Evolutionary conservation across 2,329 filamentous ascomycete genomes (phyloP), one percentile per base, ranked within the genome.

Genomic region (Chaetomium olivaceum): DNA sequence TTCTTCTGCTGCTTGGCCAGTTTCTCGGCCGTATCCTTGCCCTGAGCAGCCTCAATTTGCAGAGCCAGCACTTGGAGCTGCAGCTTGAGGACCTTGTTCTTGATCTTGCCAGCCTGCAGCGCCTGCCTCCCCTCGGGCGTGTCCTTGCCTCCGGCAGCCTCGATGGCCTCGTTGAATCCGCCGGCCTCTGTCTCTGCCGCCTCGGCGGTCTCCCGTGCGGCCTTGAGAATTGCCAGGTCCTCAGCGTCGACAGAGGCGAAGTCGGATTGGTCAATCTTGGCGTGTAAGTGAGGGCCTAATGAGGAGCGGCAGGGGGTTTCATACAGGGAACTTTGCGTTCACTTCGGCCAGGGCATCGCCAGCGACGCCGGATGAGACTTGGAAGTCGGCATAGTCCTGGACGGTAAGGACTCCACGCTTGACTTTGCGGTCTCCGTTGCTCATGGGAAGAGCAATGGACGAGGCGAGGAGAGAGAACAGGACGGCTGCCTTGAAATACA

Each of bases 31-130:
- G 79, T 79, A 69, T 80, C 77, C 36, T 75, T 73, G 59, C 81
- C 78, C 73, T 85, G 80, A 0, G 84, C 84, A 66, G 79, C 76
- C 72, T 85, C 75, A 61, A 85, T 83, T 75, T 83, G 76, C 50
- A 86, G 77, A 55, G 77, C 77, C 64, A 85, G 71, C 2, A 83
- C 80, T 71, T 85, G 80, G 19, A 85, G 80, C 75, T 81, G 78
- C 58, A 87, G 76, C 78, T 87, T 87, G 61, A 86, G 75, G 27
- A 87, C 83, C 78, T 86, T 86, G 78, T 86, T 87, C 80, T 86
- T 85, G 72, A 81, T 86, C 77, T 86, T 86, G 71, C 84, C 84
- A 59, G 78, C 78, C 76, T 83, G 77, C 19, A 86, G 77, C 12
- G 82, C 81, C 48, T 77, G 65, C 50, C 73, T 80, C 0, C 73